phyloP scores from a whole-genome alignment of 177 flowering plant genomes.

The Vitis hybrid region DNA sequence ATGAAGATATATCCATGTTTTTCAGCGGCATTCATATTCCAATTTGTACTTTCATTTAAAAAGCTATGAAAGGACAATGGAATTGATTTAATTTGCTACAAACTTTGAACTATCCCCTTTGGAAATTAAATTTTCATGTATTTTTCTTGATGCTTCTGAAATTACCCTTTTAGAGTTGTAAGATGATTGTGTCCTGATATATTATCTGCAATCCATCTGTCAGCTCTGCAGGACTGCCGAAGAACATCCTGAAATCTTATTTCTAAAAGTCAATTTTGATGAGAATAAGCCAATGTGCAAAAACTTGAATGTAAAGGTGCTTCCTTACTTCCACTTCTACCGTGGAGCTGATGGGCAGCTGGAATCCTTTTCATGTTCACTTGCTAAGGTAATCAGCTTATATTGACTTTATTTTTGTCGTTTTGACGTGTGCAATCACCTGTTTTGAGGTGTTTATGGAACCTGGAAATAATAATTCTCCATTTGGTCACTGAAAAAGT shows the following conservation, averaged over 20 bases:
- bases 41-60: too few relatives aligned
- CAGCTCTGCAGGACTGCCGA: conserved; percentile 91
- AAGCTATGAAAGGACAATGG: too few relatives aligned
- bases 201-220: conserved; percentile 12
- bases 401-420: background rate
- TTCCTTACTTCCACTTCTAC: conserved; percentile 94
- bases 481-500: background rate
- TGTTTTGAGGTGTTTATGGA: background rate
- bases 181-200: conserved; percentile 4
- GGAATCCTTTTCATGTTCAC: conserved; percentile 94
- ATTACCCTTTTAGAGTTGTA: background rate
- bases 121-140: background rate
- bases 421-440: too few relatives aligned
- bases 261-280: conserved; percentile 94
- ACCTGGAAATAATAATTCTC: background rate
- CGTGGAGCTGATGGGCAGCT: conserved; percentile 91
- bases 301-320: conserved; percentile 83
- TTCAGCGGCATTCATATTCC: background rate
- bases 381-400: conserved; percentile 69
- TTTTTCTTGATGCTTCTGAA: background rate
- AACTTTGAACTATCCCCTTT: too few relatives aligned
- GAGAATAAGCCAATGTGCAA: conserved; percentile 97
- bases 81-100: too few relatives aligned
- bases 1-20: background rate
- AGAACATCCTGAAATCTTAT: conserved; percentile 78